Percentiles rank a stretch among this genome's conserved stretches.
Evolutionary conservation across 306 rosid species (phyloP).

Genomic region (Coriaria nepalensis): DNA sequence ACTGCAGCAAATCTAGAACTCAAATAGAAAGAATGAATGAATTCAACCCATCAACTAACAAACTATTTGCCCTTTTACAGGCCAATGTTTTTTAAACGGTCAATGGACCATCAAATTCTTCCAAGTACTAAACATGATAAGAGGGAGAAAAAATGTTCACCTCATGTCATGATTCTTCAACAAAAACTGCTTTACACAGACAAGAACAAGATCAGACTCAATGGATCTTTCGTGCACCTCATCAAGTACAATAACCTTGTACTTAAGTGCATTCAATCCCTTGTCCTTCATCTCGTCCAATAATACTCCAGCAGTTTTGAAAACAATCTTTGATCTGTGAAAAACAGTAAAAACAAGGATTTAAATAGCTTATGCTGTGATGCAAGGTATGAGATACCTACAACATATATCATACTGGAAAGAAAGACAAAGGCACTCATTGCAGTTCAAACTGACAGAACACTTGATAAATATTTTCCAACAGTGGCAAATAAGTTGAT

Average conservation of each 20-base stretch:
- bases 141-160: conserved; percentile 24
- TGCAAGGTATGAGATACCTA: not conserved
- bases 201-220: conserved; percentile 90
- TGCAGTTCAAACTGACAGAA: no score
- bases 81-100: not conserved
- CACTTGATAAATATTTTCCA: no score
- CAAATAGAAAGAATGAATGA: no score
- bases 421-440: not conserved
- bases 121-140: not conserved
- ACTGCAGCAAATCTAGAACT: no score
- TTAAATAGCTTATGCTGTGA: not conserved
- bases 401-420: not conserved
- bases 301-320: conserved; percentile 90
- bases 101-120: not conserved
- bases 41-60: no score
- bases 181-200: conserved; percentile 73
- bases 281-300: conserved; percentile 76
- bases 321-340: conserved; percentile 56
- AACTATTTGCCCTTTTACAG: no score
- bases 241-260: conserved; percentile 79
- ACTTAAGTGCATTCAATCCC: conserved; percentile 57
- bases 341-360: not conserved
- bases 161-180: conserved; percentile 58
- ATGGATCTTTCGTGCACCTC: conserved; percentile 96
- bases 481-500: not conserved